Conservation (phyloP, 139 green algal genomes). For the Chlorokybus atmophyticus region DNA sequence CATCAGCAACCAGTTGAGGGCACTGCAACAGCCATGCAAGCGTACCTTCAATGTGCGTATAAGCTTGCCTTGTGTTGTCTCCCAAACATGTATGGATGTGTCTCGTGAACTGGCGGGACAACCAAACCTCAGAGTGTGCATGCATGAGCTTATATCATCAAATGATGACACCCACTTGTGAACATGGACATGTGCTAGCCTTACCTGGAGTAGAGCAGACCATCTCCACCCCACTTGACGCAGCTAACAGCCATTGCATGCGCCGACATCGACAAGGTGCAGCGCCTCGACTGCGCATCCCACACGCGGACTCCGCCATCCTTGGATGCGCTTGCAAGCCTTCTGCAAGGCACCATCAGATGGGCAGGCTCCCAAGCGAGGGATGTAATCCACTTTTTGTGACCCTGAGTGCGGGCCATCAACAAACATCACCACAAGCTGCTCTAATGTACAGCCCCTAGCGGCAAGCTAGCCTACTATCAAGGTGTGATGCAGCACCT, state of each 20-base stretch:
- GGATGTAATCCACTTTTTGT: conserved; percentile 85
- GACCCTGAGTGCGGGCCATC: conserved; percentile 36
- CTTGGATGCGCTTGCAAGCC: conserved; percentile 62
- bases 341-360: conserved; percentile 45
- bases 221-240: conserved; percentile 85
- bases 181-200: too few species aligned
- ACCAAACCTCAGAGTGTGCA: too few species aligned
- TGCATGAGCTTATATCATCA: too few species aligned
- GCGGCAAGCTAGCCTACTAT: too few species aligned
- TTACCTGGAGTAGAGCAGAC: conserved; percentile 70
- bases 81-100: conserved; percentile 77
- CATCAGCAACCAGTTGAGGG: too few species aligned
- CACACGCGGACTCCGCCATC: conserved; percentile 65
- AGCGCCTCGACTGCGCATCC: conserved; percentile 16
- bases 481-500: too few species aligned
- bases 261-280: conserved; percentile 37
- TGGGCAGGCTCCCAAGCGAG: conserved; percentile 90
- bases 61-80: conserved; percentile 58
- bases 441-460: neutral
- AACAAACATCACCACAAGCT: neutral
- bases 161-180: too few species aligned
- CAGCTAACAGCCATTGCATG: conserved; percentile 60
- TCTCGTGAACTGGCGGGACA: conserved; percentile 41
- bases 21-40: neutral
- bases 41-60: conserved; percentile 50